Evolutionary conservation across 352 stramenopile species (phyloP), one percentile per base, ranked within the genome.

Genomic region (Pilasporangium apinafurcum): DNA sequence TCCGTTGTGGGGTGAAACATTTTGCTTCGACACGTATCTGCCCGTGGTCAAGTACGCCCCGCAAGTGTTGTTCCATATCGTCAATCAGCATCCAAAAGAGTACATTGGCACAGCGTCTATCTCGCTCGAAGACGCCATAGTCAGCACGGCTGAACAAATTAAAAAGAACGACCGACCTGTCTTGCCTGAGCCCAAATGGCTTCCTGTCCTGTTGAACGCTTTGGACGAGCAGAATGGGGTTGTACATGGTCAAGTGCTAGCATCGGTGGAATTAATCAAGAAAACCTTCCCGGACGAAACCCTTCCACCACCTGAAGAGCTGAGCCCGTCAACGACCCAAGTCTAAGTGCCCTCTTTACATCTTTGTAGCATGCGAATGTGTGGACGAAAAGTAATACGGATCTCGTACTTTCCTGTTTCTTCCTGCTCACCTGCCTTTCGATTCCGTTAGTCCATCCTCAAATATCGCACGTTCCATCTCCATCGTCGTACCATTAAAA

Each of bases 21-120:
- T 86, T 9, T 69, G 69, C 48, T 79, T 92, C 12, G 70, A 92
- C 51, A 62, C 83, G 33, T 79, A 86, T 46, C 48, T 94, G 48
- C 76, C 76, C 14, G 45, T 68, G 17, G 52, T 79, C 17, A 37
- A 46, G 33, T 71, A 77, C 38, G 71, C 71, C 24, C 68, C 73
- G 31, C 73, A 74, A 37, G 70, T 86, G 36, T 49, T 86, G 17
- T 47, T 89, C 37, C 77, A 83, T 37, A 42, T 89, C 16, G 62
- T 64, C 49, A 69, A 83, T 27, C 54, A 74, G n/a, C 60, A 45
- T 21, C 53, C 56, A 9, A 46, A 46, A 7, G 45, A 68, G 44
- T 83, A 74, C 53, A 64, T 80, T 13, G 65, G 67, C 34, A 76
- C 61, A 8, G 47, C 54, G 36, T 34, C 62, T 17, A 35, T 74